Base-by-base conservation (phyloP, 768 basidiomycete species). In the Sarcodon aspratus region DNA sequence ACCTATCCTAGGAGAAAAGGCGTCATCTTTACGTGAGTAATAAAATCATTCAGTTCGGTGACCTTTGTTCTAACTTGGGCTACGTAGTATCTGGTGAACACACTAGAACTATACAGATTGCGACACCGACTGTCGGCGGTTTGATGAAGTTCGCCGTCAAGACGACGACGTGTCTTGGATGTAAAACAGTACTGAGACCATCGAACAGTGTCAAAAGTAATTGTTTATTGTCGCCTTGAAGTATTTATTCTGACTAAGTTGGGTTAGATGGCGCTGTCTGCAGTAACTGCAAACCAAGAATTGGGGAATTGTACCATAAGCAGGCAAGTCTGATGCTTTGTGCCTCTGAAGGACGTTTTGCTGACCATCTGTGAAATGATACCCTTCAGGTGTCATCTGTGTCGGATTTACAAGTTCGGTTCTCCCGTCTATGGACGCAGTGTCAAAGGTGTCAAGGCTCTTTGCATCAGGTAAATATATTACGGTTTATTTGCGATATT, bases 391-490 rank as follows among this genome's bases (percentile, higher is more conserved):
- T 78, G 33, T 50, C 73, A 6, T 68, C 69, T 6, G 79, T 87
- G 0, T 93, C 94, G 0, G 77, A 79, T 17, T 69, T 84, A 42
- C 91, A 99, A 71, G 83, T 94, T 7, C 81, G 88, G 44, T 98
- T 96, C 63, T 87, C 95, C 15, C 78, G 94, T 45, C 64, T 99
- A 18, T 99, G 96, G 96, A 98, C 96, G 1, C 95, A 98, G 60
- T 99, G 96, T 57, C 96, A 99, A 61, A 78, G 96, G 21, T 99
- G 96, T 70, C 96, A 99, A 62, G 96, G 96, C 11, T 99, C 96
- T 13, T 71, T 99, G 44, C 96, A 99, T 68, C 93, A 96, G 71
- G 85, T 84, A 50, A 31, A 63, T 55, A 11, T 21, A 31, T 1
- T 31, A 40, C 4, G 44, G 31, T 35, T 10, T 11, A 17, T 45